Conservation (phyloP, 306 rosid genomes). For the Sindora glabra region DNA sequence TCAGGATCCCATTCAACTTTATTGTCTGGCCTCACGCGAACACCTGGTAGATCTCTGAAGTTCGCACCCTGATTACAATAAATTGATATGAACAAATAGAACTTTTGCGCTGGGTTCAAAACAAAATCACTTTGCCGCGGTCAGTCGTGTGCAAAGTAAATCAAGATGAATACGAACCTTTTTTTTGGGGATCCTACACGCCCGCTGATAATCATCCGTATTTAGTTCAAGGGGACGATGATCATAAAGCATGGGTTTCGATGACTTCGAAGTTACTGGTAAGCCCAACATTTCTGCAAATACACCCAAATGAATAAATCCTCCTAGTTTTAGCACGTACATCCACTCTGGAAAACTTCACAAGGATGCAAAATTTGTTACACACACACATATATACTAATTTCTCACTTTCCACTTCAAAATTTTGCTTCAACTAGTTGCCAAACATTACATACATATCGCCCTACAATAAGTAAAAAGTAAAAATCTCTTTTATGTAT, state of each 20-base stretch:
- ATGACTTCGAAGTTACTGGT: not conserved
- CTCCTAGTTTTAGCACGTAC: not conserved
- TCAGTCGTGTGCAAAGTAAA: not conserved
- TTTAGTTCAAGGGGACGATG: slow-evolving; percentile 57
- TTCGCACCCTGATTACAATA: slow-evolving; percentile 49
- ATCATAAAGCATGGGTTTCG: slow-evolving; percentile 27
- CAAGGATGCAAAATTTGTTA: not conserved
- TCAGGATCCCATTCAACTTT: slow-evolving; percentile 64
- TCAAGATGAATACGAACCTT: slow-evolving; percentile 39
- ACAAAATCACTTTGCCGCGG: not conserved
- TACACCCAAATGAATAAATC: not conserved
- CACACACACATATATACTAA: no score
- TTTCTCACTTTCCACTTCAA: no score
- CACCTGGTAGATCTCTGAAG: slow-evolving; percentile 80
- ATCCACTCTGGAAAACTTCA: not conserved
- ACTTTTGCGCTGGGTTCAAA: not conserved
- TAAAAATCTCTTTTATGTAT: no score
- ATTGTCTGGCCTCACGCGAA: slow-evolving; percentile 44
- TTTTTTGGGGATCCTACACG: slow-evolving; percentile 46
- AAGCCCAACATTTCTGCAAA: slow-evolving; percentile 33
- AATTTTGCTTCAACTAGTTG: no score
- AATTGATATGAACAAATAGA: not conserved
- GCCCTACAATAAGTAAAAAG: no score
- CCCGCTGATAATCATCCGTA: slow-evolving; percentile 58
- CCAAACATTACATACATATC: not conserved